Evolutionary conservation across 306 rosid species (phyloP).

Genomic region (Fragaria iinumae): DNA sequence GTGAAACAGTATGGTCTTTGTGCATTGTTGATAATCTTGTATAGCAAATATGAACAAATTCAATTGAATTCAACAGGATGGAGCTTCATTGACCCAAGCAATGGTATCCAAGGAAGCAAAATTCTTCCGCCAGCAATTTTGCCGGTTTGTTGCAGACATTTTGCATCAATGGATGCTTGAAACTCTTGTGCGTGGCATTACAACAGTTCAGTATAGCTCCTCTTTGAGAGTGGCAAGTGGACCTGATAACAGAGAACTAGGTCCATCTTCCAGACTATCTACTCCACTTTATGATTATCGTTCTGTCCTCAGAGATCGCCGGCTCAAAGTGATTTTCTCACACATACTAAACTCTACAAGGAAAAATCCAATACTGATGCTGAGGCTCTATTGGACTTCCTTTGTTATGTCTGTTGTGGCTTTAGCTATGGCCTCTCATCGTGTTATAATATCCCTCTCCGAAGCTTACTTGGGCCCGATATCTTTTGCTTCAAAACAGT

Average conservation of each 20-base stretch:
- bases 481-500: conserved; percentile 51
- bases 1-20: conserved; percentile 17
- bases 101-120: conserved; percentile 74
- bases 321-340: conserved; percentile 66
- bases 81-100: conserved; percentile 78
- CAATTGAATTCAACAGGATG: conserved; percentile 56
- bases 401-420: conserved; percentile 49
- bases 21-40: conserved; percentile 6
- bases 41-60: conserved; percentile 17
- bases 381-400: conserved; percentile 74
- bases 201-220: conserved; percentile 36
- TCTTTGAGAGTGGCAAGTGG: conserved; percentile 39
- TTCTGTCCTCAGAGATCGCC: conserved; percentile 63
- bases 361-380: conserved; percentile 47
- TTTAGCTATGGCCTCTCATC: conserved; percentile 69
- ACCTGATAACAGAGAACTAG: conserved; percentile 44
- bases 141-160: conserved; percentile 57
- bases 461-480: conserved; percentile 58
- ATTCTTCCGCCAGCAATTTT: conserved; percentile 58
- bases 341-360: conserved; percentile 61
- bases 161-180: conserved; percentile 59
- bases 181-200: conserved; percentile 44
- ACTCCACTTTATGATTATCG: conserved; percentile 39
- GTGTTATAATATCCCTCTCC: conserved; percentile 50
- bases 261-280: conserved; percentile 46